Base-by-base conservation (phyloP, 352 stramenopile species). In the Blastocystis sp. region DNA sequence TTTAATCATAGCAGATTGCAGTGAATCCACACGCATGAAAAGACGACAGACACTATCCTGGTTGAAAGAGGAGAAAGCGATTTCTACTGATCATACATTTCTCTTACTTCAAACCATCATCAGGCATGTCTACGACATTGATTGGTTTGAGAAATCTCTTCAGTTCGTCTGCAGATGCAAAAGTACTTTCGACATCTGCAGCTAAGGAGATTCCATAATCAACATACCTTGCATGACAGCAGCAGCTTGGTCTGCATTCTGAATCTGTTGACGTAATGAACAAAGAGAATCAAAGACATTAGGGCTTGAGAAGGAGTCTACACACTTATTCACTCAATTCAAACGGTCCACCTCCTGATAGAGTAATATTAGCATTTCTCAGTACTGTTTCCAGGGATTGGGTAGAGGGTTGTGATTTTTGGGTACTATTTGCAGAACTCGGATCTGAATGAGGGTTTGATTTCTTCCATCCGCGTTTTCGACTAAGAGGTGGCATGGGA, bases 271-370 rank as follows among this genome's bases (percentile, higher is more conserved):
- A 37, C 73, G 73, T 33, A 84, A 57, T 24, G 53, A 66, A 57
- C 73, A 84, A n/a, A 84, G 24, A 68, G 73, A 84, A 24, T 84
- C 48, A 68, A 66, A 84, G 13, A 84, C 15, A 44, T 68, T 44
- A 5, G 73, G 73, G 68, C 73, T 68, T 15, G 53, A 35, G 56
- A 69, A 84, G 27, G 15, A n/a, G 22, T 68, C 73, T 84, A 84
- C 60, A 35, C 1, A 6, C 15, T 54, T 6, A 64, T 54, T 42
- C 17, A 2, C 22, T 37, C 22, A 27, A 24, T 24, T 57, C 15
- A 11, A 35, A 22, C 48, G n/a, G 0, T 33, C 17, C 51, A 68
- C 73, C 73, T 51, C 51, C 68, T 11, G 5, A 33, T n/a, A 48
- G 30, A n/a, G 73, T 51, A 40, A 84, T 84, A 54, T 84, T 62